phyloP scores from a whole-genome alignment of 2,329 filamentous ascomycete species.

The Verticillium tricorpus region DNA sequence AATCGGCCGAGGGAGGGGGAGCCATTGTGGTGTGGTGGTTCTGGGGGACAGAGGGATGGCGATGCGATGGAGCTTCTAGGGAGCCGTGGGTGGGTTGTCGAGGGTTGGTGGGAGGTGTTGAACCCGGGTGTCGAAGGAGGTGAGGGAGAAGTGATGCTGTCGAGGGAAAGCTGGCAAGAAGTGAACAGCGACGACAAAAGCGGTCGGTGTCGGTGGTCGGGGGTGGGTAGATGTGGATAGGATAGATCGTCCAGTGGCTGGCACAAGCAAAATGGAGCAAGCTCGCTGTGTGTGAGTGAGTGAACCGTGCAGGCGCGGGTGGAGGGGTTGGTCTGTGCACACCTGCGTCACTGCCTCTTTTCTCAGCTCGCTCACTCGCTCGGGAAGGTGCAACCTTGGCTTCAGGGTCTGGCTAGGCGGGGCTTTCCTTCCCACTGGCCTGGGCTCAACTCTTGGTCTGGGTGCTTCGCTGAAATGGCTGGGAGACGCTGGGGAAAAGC shows the following conservation, averaged over 20 bases:
- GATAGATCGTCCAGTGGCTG: neutral
- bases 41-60: neutral
- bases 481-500: neutral
- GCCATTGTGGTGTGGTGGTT: constrained; percentile 23
- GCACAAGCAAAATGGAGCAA: neutral
- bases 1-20: constrained; percentile 65
- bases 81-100: neutral
- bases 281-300: neutral
- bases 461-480: neutral
- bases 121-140: neutral
- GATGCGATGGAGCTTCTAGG: neutral
- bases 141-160: neutral
- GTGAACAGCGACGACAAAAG: constrained; percentile 2
- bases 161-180: constrained; percentile 2
- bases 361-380: neutral
- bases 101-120: neutral
- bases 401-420: neutral
- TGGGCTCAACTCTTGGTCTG: neutral
- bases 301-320: neutral
- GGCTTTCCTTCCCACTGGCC: neutral
- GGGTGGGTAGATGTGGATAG: neutral
- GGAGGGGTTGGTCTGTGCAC: neutral
- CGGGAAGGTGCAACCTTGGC: neutral
- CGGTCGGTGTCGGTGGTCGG: constrained; percentile 1
- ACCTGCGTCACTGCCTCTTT: neutral